phyloP scores from a whole-genome alignment of 1,284 basidiomycete species.

The Xerocomus nothofagi region DNA sequence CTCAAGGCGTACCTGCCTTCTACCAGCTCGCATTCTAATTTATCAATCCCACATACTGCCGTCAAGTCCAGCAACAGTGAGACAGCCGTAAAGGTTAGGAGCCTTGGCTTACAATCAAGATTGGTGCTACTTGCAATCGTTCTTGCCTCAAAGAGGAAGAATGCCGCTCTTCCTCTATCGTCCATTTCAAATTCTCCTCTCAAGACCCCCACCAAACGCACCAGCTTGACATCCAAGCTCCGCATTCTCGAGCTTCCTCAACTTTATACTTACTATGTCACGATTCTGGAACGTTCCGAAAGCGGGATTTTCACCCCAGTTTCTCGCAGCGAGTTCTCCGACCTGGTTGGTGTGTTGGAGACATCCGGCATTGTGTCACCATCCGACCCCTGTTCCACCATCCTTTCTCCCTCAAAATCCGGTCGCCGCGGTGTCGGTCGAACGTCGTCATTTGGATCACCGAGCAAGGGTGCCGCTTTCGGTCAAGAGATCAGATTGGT shows the following conservation, averaged over 20 bases:
- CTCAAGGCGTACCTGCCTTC: conserved; percentile 67
- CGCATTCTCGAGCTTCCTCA: conserved; percentile 54
- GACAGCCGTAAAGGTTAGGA: conserved; percentile 59
- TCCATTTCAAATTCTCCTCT: conserved; percentile 36
- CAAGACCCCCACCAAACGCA: conserved; percentile 57
- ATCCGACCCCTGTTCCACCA: conserved; percentile 22
- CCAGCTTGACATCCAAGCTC: conserved; percentile 32
- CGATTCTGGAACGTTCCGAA: conserved; percentile 56
- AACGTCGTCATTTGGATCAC: conserved; percentile 54
- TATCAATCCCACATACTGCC: conserved; percentile 16
- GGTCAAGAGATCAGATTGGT: conserved; percentile 55
- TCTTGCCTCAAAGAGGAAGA: conserved; percentile 60
- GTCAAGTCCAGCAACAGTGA: conserved; percentile 54
- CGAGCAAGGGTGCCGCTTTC: conserved; percentile 41
- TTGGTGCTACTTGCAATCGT: conserved; percentile 63
- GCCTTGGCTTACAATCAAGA: conserved; percentile 70
- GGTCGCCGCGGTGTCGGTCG: conserved; percentile 52
- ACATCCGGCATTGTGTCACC: conserved; percentile 62
- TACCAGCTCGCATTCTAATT: conserved; percentile 29
- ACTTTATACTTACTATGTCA: conserved; percentile 62
- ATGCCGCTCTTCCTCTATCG: conserved; percentile 54
- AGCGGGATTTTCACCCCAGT: conserved; percentile 58
- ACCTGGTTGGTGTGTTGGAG: conserved; percentile 69
- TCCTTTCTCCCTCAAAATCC: conserved; percentile 44
- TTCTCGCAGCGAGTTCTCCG: conserved; percentile 72